Percentiles rank a stretch among this genome's conserved stretches.
phyloP scores from a whole-genome alignment of 345 rosid genomes.

The Bruguiera sexangula region DNA sequence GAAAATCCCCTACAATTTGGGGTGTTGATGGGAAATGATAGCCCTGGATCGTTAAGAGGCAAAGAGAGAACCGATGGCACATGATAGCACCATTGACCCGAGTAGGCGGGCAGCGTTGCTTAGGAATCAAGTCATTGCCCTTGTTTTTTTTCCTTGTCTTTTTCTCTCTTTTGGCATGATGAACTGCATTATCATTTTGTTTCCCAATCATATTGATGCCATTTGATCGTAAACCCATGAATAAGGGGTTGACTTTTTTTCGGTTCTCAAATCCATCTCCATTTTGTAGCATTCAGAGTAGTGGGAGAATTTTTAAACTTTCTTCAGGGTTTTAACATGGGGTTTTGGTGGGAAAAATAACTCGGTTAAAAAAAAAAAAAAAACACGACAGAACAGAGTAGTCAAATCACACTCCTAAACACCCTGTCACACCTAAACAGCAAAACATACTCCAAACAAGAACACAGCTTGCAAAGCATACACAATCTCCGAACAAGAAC shows the following conservation, averaged over 20 bases:
- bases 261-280: no score
- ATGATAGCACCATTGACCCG: not conserved
- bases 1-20: conserved; percentile 5
- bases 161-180: no score
- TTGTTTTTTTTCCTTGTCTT: not conserved
- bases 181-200: no score
- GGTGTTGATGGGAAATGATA: conserved; percentile 10
- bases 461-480: not conserved
- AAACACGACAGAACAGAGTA: no score
- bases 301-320: no score
- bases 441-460: not conserved
- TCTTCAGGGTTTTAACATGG: not conserved
- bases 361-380: not conserved
- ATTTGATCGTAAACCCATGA: no score
- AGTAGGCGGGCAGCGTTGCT: not conserved
- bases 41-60: no score
- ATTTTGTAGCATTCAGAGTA: no score
- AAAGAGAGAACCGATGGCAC: no score
- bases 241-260: no score
- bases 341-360: not conserved
- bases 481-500: not conserved
- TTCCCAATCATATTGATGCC: no score
- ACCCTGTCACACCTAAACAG: not conserved
- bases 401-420: not conserved
- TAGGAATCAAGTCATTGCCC: not conserved